Conservation (phyloP, 129 eudicot species). For the Chrysanthemum makinoi region DNA sequence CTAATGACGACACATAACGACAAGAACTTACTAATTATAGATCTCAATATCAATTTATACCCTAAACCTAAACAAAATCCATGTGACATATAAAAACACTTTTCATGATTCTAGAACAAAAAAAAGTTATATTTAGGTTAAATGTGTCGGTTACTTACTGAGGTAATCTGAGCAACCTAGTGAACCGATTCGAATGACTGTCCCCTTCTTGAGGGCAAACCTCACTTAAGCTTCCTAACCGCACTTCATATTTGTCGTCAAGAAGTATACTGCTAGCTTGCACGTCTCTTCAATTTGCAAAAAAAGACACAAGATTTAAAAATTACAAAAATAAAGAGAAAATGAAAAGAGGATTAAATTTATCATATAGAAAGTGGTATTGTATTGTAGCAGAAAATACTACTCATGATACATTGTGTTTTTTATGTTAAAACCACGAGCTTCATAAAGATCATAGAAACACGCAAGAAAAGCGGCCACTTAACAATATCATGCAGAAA, state of each 20-base stretch:
- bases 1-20: background rate
- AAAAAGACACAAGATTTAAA: background rate
- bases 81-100: slow-evolving; percentile 4
- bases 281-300: slow-evolving; percentile 63
- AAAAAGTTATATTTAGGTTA: background rate
- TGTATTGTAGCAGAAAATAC: slow-evolving; percentile 13
- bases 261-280: slow-evolving; percentile 99
- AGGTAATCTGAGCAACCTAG: slow-evolving; percentile 84
- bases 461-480: background rate
- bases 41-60: slow-evolving; percentile 16
- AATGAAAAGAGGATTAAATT: background rate
- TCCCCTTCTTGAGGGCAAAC: slow-evolving; percentile 90
- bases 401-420: background rate
- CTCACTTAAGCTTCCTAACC: slow-evolving; percentile 92
- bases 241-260: slow-evolving; percentile 96
- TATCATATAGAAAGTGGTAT: background rate
- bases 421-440: background rate
- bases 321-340: background rate
- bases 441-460: background rate
- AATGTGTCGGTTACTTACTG: slow-evolving; percentile 54
- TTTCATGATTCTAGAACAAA: slow-evolving; percentile 14
- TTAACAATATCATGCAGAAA: background rate
- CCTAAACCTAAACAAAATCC: slow-evolving; percentile 7
- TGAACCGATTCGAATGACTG: slow-evolving; percentile 65
- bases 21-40: slow-evolving; percentile 27